Base-by-base conservation (phyloP, 78 protist genomes). In the Polysphondylium violaceum region DNA sequence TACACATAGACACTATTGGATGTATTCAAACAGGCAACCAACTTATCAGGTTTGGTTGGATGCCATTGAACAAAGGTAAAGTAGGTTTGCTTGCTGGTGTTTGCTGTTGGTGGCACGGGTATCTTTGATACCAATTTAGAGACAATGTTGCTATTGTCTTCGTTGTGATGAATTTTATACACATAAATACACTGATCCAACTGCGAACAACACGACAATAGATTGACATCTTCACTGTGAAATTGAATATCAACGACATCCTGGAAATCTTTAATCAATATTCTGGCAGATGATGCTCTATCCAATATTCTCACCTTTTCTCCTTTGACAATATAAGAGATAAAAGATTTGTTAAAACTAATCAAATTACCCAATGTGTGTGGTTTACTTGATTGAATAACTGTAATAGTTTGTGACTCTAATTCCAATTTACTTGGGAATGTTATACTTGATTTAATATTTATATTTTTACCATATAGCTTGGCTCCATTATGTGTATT, bases 261-360 rank as follows among this genome's bases (percentile, higher is more conserved):
- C 27, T 59, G 61, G 25, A 44, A 40, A 35, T 83, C 79, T 23
- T 83, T 83, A 7, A 83, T 25, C 38, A 83, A 64, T 33, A 67
- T 50, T 17, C 41, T 69, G 0, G 40, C 61, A 27, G 79, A 33
- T 6, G 73, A 58, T 21, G 91, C 67, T 29, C 77, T 3, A 55
- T 83, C 81, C 44, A 83, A 43, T 8, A 83, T 74, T 69, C 91
- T 67, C 14, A 83, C 76, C 35, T 69, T 83, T 44, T 81, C 89
- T n/a, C 79, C 79, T 33, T 83, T 83, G 3, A 83, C 73, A 21
- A 69, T 27, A 23, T 83, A 83, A 1, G 64, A 69, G 11, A 83
- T 83, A 33, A 31, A 83, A 56, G 67, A 55, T 19, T 31, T 71
- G 31, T 69, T 83, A n/a, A 69, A 36, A 2, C 81, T 43, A 35